Base-by-base conservation (phyloP, 2,329 filamentous ascomycete species). In the Thyridium curvatum region DNA sequence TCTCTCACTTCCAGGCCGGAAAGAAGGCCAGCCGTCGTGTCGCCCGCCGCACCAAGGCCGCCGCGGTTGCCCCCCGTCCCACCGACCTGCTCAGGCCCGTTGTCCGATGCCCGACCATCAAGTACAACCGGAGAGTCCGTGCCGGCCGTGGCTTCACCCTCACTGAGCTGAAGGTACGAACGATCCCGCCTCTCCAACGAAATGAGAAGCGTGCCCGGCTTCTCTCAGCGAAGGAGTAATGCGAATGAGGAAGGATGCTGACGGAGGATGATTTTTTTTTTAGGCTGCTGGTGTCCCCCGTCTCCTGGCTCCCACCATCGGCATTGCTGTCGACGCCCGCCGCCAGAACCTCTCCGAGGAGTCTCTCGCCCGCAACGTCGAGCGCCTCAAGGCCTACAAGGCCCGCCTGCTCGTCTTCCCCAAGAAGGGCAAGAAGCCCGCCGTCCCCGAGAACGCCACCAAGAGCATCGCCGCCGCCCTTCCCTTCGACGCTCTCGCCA, bases 81-180 rank as follows among this genome's bases (percentile, higher is more conserved):
- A 86, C 96, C 71, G 93, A 98, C 81, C 90, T 87, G 73, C 81
- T 98, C 66, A 84, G 90, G 68, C 93, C 93, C 55, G 74, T 97
- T 70, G 91, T 98, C 59, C 86, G 90, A 77, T 97, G 91, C 84
- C 91, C 93, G 65, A 91, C 87, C 60, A 72, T 96, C 78, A 95
- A 94, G 81, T 94, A 98, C 82, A 98, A 98, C 87, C 90, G 93
- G 67, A 89, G 89, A 67, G 86, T 94, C 65, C 85, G 93, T 68
- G 82, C 88, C 64, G 93, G 93, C 70, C 89, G 93, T 78, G 93
- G 93, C 68, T 98, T 98, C 85, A 88, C 91, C 59, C 78, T 97
- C 55, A 78, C 83, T 74, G 93, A 98, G 82, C 79, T 98, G 68
- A 98, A 98, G 90, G 91, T 96, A 85, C 52, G 68, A 44, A 40